These are phyloP conservation scores for Ramalina intermedia DNA, from an alignment of 495 filamentous ascomycete genomes.

Conservation along the genomic window DNA sequence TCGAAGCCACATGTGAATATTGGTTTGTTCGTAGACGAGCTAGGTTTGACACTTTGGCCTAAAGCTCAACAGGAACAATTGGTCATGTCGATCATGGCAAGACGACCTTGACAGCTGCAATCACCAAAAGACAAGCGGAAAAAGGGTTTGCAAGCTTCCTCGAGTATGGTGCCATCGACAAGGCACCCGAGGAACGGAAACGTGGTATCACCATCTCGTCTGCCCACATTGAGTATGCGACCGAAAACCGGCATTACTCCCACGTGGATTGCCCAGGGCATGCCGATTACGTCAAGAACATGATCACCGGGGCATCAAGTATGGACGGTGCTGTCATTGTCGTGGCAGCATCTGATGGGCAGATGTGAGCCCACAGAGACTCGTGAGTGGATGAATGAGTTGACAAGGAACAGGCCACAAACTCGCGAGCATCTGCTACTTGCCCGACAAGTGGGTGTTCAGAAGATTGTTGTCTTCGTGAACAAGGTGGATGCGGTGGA, in stretches of 20 bases:
- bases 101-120: conserved; percentile 96
- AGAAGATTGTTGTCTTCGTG: conserved; percentile 96
- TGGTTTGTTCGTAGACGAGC: conserved; percentile 37
- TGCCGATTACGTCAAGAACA: conserved; percentile 99
- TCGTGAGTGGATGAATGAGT: not conserved
- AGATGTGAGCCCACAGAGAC: conserved; percentile 49
- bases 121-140: conserved; percentile 89
- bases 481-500: conserved; percentile 97
- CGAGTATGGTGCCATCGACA: conserved; percentile 95
- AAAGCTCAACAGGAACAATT: conserved; percentile 59
- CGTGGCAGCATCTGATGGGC: conserved; percentile 93
- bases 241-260: conserved; percentile 84
- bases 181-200: conserved; percentile 96
- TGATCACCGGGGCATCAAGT: conserved; percentile 94
- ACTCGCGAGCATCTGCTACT: conserved; percentile 96
- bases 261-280: conserved; percentile 99
- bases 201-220: conserved; percentile 99
- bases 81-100: conserved; percentile 99
- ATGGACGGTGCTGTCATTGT: conserved; percentile 99
- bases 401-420: conserved; percentile 54
- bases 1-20: conserved; percentile 97
- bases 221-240: conserved; percentile 95
- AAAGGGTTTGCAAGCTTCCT: conserved; percentile 89
- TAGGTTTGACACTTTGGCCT: not conserved
- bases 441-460: conserved; percentile 92